Evolutionary conservation across 345 rosid species (phyloP), one percentile per base, ranked within the genome.

Genomic region (Brassica napus): DNA sequence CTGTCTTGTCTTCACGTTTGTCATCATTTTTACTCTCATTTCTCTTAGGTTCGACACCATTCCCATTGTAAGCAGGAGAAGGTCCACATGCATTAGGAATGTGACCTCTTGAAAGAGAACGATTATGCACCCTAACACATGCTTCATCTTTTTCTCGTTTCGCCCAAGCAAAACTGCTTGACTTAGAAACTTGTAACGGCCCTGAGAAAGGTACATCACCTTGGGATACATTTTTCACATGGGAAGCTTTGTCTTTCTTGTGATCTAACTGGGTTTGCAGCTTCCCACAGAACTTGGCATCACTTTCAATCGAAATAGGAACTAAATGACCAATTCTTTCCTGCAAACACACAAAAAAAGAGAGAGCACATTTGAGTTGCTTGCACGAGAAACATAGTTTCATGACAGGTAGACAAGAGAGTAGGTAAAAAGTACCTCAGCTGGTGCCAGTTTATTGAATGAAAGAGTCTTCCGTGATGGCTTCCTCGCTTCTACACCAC

Each of bases 81-180:
- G 80, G 82, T 63, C 89, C 95, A 8, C 83, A 78, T 65, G 79
- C 82, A 79, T 86, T 88, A 77, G 57, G 78, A 62, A 84, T 60
- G 71, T 85, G 86, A 77, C 94, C 86, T 86, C 88, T 88, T 35
- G 98, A 92, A 61, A 67, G 84, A 28, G 97, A 88, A 74, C 92
- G 83, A 57, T 59, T 79, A 78, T 90, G 88, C 34, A 91, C 86
- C 79, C 86, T 86, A 74, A 58, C 30, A 30, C 30, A 67, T 76
- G 84, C 83, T 16, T 90, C 90, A 70, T 88, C 93, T 76, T 86
- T 95, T 79, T 81, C 85, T 65, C 94, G 85, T 84, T 84, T 93
- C 28, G 93, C 99, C 99, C 99, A 93, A 59, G 94, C 93, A 85
- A 94, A 94, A 79, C 98, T 97, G 79, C 89, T 90, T 37, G 98